Evolutionary conservation across 2,329 filamentous ascomycete species (phyloP).

Genomic region (Clarireedia sp.): DNA sequence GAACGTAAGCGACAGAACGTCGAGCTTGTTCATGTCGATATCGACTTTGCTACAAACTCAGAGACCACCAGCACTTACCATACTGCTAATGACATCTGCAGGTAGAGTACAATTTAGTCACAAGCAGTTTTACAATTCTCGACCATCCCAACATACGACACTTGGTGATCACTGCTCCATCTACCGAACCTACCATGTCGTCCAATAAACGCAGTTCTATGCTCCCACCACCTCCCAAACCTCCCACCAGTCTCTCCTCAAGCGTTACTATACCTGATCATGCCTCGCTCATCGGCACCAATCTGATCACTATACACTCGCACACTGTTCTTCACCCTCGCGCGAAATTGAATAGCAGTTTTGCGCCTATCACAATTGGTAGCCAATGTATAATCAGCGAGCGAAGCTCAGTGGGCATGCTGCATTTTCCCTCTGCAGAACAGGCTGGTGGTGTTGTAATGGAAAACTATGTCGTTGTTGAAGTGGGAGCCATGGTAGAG

Average conservation of each 20-base stretch:
- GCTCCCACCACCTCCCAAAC: conserved; percentile 46
- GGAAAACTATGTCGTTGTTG: conserved; percentile 53
- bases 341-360: conserved; percentile 66
- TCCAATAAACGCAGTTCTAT: conserved; percentile 37
- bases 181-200: conserved; percentile 21
- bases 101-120: neutral
- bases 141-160: neutral
- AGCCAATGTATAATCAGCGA: conserved; percentile 79
- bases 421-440: conserved; percentile 27
- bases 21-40: conserved; percentile 14
- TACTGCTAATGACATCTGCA: conserved; percentile 9
- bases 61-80: conserved; percentile 5
- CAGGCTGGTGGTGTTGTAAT: conserved; percentile 37
- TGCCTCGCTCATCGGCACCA: conserved; percentile 57
- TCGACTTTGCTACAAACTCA: conserved; percentile 1
- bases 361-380: conserved; percentile 73
- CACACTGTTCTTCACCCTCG: conserved; percentile 83
- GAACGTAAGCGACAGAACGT: conserved; percentile 19
- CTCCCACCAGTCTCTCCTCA: conserved; percentile 52
- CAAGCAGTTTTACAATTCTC: neutral
- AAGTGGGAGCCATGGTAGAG: conserved; percentile 53
- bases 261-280: conserved; percentile 55
- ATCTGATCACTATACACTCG: conserved; percentile 70
- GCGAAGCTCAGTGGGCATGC: conserved; percentile 46
- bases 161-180: neutral